Evolutionary conservation across 352 stramenopile genomes (phyloP).

Genomic region (Phytophthora podocarpi): DNA sequence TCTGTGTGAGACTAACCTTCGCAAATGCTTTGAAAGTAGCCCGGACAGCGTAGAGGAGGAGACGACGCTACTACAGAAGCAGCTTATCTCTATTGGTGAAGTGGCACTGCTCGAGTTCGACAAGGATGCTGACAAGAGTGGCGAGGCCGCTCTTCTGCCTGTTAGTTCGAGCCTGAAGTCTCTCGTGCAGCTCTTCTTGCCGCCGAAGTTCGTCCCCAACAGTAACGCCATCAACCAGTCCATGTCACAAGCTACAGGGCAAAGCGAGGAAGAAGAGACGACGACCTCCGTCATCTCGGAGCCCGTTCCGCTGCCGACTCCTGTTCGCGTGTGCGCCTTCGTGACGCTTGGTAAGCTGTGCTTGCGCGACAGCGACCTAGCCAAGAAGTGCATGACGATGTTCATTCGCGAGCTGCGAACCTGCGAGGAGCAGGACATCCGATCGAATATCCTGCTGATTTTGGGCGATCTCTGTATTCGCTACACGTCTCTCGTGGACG

Average conservation of each 20-base stretch:
- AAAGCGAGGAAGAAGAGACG: constrained; percentile 34
- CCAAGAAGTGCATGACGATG: constrained; percentile 95
- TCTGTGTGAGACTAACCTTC: constrained; percentile 66
- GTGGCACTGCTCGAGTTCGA: constrained; percentile 81
- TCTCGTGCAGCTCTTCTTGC: constrained; percentile 81
- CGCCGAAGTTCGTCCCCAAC: constrained; percentile 59
- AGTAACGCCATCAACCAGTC: constrained; percentile 22
- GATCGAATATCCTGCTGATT: constrained; percentile 97
- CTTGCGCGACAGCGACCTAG: constrained; percentile 93
- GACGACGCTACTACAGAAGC: constrained; percentile 70
- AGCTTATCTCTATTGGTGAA: constrained; percentile 83
- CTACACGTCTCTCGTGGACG: constrained; percentile 96
- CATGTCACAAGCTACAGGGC: constrained; percentile 18
- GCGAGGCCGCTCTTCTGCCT: constrained; percentile 52
- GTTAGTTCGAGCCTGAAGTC: constrained; percentile 55
- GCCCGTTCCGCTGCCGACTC: constrained; percentile 59
- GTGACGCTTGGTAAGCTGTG: constrained; percentile 95
- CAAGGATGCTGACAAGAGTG: constrained; percentile 71
- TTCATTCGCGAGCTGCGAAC: constrained; percentile 94
- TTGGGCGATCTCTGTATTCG: constrained; percentile 96
- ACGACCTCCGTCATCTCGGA: constrained; percentile 15
- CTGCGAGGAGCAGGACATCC: constrained; percentile 84
- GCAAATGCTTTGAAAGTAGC: constrained; percentile 62
- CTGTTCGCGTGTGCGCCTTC: constrained; percentile 93
- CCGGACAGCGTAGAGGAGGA: constrained; percentile 58